A percentile compares a stretch with the other conserved stretches of the same genome.
phyloP scores from a whole-genome alignment of 768 basidiomycete genomes.

The Boletus subparvulus region DNA sequence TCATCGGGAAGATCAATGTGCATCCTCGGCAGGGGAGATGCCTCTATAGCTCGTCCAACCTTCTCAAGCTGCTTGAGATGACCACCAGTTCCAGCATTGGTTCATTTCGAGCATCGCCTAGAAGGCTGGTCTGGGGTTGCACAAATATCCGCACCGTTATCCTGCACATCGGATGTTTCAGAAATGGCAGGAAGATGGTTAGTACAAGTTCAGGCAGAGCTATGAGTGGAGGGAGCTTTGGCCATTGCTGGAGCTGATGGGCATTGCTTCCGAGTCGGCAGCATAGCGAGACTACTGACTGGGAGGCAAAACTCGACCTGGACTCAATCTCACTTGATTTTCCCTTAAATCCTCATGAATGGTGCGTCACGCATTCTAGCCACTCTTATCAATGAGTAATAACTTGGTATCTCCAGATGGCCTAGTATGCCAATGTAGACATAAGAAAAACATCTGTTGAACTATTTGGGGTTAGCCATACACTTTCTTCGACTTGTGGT shows the following conservation, averaged over 20 bases:
- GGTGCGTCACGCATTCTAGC: too few species aligned
- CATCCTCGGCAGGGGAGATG: neutral
- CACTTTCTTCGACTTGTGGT: too few species aligned
- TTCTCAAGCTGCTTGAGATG: neutral
- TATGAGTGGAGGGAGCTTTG: neutral
- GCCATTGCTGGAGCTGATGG: neutral
- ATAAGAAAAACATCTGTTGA: too few species aligned
- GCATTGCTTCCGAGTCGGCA: neutral
- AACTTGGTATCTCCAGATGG: too few species aligned
- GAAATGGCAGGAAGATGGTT: neutral
- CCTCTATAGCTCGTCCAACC: neutral
- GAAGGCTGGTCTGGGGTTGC: neutral
- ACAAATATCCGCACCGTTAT: too few species aligned
- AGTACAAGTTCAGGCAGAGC: neutral
- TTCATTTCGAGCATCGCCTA: neutral
- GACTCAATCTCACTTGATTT: too few species aligned
- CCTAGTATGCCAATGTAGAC: too few species aligned
- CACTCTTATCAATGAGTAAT: too few species aligned
- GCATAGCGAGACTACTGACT: too few species aligned
- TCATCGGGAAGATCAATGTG: neutral
- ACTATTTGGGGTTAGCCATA: too few species aligned
- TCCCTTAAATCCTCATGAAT: too few species aligned
- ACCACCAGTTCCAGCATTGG: neutral
- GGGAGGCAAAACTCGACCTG: too few species aligned
- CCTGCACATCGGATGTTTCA: neutral